Evolutionary conservation across 2,329 filamentous ascomycete species (phyloP), one percentile per base, ranked within the genome.

Genomic region (Aspergillus hortae): DNA sequence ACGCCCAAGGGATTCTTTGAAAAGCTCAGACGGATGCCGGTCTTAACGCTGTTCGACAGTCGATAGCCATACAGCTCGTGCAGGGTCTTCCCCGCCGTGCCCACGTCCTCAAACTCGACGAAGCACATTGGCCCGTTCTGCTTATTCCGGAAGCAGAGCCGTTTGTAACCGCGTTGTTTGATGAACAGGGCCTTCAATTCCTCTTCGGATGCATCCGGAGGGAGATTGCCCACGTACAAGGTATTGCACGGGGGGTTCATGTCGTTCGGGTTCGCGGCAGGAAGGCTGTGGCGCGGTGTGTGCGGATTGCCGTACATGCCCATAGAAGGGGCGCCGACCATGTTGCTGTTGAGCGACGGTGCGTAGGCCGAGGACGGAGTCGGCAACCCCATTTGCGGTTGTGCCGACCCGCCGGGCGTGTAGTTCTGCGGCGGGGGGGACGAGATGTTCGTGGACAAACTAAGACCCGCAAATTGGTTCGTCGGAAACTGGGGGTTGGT

Each of bases 181-280:
- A 88, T 91, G 67, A 99, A 99, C 66, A 96, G 82, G 19, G 88
- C 84, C 73, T 97, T 97, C 51, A 99, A 81, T 70, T 97, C 94
- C 66, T 97, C 92, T 66, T 99, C 94, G 0, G 89, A 92, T 0
- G 92, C 95, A 67, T 96, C 89, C 51, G 92, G 84, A 0, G 92
- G 94, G 41, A 99, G 77, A 64, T 99, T 97, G n/a, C 94, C 92
- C 17, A 99, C 92, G 65, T 99, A 97, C 6, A 99, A 80, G 0
- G 94, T 99, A 67, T 99, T 97, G 80, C 94, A 97, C 0, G 94
- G 94, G 1, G 92, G 92, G 62, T 97, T 96, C 71, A 96, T 89
- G 66, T 99, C 92, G 11, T 92, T 92, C 0, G 92, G 92, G 61
- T 97, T 97, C 55, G 90, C 89, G 0, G 92, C 88, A 12, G 92